Evolutionary conservation across 768 basidiomycete genomes (phyloP), one percentile per base, ranked within the genome.

Genomic region (Mycena leptocephala): DNA sequence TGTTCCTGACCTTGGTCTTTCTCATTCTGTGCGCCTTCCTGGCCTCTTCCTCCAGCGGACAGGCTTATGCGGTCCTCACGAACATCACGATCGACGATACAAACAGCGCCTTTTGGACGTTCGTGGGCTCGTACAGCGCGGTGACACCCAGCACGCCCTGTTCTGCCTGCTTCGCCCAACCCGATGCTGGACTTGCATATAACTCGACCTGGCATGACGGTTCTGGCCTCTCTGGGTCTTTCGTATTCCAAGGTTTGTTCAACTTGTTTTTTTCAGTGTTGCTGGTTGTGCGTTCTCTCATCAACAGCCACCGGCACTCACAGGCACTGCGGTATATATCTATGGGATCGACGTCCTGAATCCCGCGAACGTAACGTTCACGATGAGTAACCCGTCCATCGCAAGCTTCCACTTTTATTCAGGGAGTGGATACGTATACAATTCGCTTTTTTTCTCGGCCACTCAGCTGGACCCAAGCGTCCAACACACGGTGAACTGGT

Each of bases 21-120:
- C 41, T 66, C n/a, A 13, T 32, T 53, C 10, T 53, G 3, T 30
- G 16, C 14, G 46, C 48, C 20, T 22, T 66, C 22, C 22, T 66
- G 13, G 64, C 64, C 46, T 10, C 46, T 32, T 51, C 48, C 13
- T n/a, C 48, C n/a, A n/a, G 48, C 48, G n/a, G 8, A 24, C 48
- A 24, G 16, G 68, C 35, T 46, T 39, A 35, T 18, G 59, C 69
- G n/a, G 59, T 43, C 33, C 39, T 30, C 64, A 53, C 41, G n/a
- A 73, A 58, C 43, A 46, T 73, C 2, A 66, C 72, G 18, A n/a
- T 73, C 35, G 72, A 73, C 64, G 72, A 74, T 26, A 68, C 72
- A 18, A 53, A 74, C 65, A 62, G 58, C 43, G 62, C 66, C 4
- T 61, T 28, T 28, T 74, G 58, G 58, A 61, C 65, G 8, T 74